phyloP scores from a whole-genome alignment of 192 early-diverging fungal genomes.

The Phlyctochytrium planicorne region DNA sequence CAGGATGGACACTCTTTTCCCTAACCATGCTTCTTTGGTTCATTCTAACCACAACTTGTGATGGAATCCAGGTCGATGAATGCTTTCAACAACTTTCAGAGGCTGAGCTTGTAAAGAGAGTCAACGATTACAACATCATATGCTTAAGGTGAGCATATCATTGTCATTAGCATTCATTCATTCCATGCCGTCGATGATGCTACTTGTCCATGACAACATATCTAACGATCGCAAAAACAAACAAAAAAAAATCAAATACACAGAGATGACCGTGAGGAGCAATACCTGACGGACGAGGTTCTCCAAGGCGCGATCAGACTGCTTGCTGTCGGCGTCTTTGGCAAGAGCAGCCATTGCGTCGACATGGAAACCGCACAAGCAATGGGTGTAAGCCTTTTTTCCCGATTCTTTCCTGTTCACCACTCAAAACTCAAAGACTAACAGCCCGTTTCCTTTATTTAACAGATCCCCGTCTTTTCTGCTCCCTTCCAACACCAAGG shows the following conservation, averaged over 20 bases:
- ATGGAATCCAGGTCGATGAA: constrained; percentile 44
- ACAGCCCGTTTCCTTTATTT: not conserved
- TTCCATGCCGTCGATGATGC: not conserved
- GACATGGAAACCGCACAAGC: constrained; percentile 37
- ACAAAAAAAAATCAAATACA: not conserved
- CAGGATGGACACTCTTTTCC: no score
- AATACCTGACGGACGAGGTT: constrained; percentile 44
- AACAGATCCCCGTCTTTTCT: constrained; percentile 46
- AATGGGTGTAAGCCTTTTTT: constrained; percentile 42
- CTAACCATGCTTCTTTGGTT: no score
- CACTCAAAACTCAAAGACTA: constrained; percentile 24
- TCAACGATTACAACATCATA: constrained; percentile 46
- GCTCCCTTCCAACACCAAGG: constrained; percentile 47
- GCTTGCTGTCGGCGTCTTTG: constrained; percentile 45
- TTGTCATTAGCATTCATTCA: not conserved
- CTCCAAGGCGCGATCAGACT: constrained; percentile 40
- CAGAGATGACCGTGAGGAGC: constrained; percentile 27
- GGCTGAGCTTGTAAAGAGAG: constrained; percentile 39
- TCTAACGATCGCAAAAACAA: not conserved
- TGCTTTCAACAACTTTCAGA: constrained; percentile 32
- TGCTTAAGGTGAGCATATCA: constrained; percentile 30
- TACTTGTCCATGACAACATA: not conserved
- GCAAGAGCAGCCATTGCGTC: constrained; percentile 32
- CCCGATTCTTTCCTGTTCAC: constrained; percentile 28
- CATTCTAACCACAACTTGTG: no score